Evolutionary conservation across 2,329 filamentous ascomycete species (phyloP).

Genomic region (Alternaria burnsii): DNA sequence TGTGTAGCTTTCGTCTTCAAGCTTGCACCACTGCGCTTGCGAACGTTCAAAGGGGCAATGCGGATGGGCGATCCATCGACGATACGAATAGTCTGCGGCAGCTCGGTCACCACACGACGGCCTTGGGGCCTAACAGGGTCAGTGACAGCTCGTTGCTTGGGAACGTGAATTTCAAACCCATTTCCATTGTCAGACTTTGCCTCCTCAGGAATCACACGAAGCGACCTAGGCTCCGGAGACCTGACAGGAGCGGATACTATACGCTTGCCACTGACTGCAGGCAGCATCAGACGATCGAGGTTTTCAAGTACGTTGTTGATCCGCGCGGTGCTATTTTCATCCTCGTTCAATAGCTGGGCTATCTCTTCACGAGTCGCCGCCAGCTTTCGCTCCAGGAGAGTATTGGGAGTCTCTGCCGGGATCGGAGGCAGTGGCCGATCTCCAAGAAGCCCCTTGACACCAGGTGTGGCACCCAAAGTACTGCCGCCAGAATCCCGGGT

Average conservation of each 20-base stretch:
- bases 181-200: conserved; percentile 49
- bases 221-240: conserved; percentile 43
- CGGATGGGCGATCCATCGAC: conserved; percentile 62
- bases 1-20: conserved; percentile 32
- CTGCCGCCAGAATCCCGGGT: conserved; percentile 45
- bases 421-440: conserved; percentile 57
- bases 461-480: conserved; percentile 39
- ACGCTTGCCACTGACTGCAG: conserved; percentile 51
- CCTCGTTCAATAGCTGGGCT: conserved; percentile 60
- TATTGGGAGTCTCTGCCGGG: conserved; percentile 59
- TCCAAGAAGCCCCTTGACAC: conserved; percentile 40
- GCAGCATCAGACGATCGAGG: conserved; percentile 65
- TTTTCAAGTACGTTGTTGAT: conserved; percentile 68
- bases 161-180: conserved; percentile 37
- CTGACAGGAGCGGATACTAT: conserved; percentile 56
- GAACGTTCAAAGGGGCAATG: conserved; percentile 64
- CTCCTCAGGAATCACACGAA: conserved; percentile 64
- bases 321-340: conserved; percentile 58
- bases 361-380: conserved; percentile 67
- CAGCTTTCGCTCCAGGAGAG: conserved; percentile 63
- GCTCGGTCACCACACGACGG: conserved; percentile 37
- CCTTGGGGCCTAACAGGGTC: conserved; percentile 50
- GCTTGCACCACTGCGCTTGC: conserved; percentile 57
- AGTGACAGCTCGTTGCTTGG: conserved; percentile 54
- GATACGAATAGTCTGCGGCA: conserved; percentile 63